Conservation (phyloP, 2,329 filamentous ascomycete species). For the Neopestalotiopsis rosae region DNA sequence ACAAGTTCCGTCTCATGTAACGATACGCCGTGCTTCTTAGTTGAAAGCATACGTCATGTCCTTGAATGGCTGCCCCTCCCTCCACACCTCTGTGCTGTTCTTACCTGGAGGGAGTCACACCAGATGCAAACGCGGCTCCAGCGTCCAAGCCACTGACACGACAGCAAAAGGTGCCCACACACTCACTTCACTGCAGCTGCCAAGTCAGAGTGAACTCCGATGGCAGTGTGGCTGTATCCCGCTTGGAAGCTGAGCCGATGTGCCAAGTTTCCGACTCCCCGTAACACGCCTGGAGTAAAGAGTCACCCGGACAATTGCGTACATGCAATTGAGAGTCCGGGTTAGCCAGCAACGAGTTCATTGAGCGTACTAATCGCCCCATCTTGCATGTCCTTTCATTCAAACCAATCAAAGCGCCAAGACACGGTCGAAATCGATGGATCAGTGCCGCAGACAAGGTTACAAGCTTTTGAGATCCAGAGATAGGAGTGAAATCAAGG, state of each 20-base stretch:
- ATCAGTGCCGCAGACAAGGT: neutral
- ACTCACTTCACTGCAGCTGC: conserved; percentile 2
- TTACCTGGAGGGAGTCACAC: neutral
- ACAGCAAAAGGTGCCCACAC: neutral
- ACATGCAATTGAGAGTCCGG: no score
- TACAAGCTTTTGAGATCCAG: neutral
- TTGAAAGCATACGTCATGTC: conserved; percentile 15
- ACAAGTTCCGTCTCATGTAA: neutral
- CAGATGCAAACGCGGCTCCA: neutral
- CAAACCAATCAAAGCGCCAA: neutral
- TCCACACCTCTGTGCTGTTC: conserved; percentile 6
- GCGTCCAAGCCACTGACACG: conserved; percentile 1
- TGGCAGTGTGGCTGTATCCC: neutral
- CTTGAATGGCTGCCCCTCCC: conserved; percentile 4
- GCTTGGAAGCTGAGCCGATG: neutral
- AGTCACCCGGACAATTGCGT: conserved; percentile 17
- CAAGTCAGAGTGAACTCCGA: conserved; percentile 6
- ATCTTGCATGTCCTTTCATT: neutral
- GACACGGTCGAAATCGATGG: neutral
- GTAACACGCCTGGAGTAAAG: neutral
- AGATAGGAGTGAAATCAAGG: neutral
- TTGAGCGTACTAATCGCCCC: neutral
- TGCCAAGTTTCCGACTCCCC: conserved; percentile 9
- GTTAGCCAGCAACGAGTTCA: no score
- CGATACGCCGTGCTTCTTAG: neutral